Evolutionary conservation across 148 eudicot species (phyloP), one percentile per base, ranked within the genome.

Genomic region (Vaccinium vitisidaea): DNA sequence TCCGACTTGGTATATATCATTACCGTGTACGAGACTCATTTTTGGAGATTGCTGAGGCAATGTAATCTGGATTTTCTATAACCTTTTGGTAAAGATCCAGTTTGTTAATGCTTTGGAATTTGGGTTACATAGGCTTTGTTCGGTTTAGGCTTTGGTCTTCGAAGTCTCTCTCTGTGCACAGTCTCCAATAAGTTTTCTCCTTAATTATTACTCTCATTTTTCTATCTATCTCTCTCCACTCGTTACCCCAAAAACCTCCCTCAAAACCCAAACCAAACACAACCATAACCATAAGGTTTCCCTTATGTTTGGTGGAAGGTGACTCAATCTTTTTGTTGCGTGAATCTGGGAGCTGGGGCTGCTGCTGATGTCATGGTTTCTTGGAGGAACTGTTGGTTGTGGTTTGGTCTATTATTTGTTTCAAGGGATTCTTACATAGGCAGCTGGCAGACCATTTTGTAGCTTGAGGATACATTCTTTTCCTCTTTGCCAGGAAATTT

Each of bases 241-340:
- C 39, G 39, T 36, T 36, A 36, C 39, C 39, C 39, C 39, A 36
- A 36, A 36, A 36, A 36, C 39, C 39, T 36, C 39, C 39, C 39
- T 36, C 39, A 36, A 36, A 36, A 36, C 39, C 39, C 3, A 36
- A 36, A 36, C 39, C 39, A 36, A 36, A 36, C 39, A 36, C 39
- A 36, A 36, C 39, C 39, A 36, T 36, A 36, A 36, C 39, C 39
- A 36, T 36, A 30, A 50, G 48, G 82, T 55, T 53, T 56, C 67
- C 67, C 11, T 79, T 56, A 19, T 79, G 46, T 65, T 65, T 79
- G 81, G 81, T 14, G 81, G 65, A 78, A 30, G 81, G 65, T 54
- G 27, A 77, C 80, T 75, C 53, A 75, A 46, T 25, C 36, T 79
- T 79, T 54, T 53, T 8, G 65, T 46, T 54, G 81, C 48, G 10